Percentiles rank a stretch among this genome's conserved stretches.
These are phyloP conservation scores for Thalassiosira profunda DNA, from an alignment of 108 stramenopile species.

Conservation along the genomic window DNA sequence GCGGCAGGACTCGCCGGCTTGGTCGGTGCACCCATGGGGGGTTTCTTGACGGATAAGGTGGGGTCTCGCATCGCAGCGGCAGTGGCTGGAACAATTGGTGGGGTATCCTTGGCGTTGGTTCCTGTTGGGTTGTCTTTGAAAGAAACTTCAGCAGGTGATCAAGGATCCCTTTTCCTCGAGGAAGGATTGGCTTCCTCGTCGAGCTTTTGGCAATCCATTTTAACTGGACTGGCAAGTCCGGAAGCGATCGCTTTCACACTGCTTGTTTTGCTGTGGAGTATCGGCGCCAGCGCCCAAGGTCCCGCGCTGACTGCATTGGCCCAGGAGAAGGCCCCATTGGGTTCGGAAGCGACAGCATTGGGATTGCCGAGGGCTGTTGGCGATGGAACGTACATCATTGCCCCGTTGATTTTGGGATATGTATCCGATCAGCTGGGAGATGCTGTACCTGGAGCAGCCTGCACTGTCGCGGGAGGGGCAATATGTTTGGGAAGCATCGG, in stretches of 20 bases:
- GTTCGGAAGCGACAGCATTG: slow-evolving; percentile 67
- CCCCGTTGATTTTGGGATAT: slow-evolving; percentile 67
- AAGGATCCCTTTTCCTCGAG: too few species aligned
- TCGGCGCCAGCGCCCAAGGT: slow-evolving; percentile 66
- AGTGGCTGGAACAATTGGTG: slow-evolving; percentile 52
- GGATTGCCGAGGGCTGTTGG: slow-evolving; percentile 73
- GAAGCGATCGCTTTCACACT: slow-evolving; percentile 15
- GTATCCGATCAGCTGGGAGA: slow-evolving; percentile 49
- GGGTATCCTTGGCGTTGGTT: slow-evolving; percentile 44
- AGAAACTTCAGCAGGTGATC: too few species aligned
- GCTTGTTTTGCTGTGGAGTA: slow-evolving; percentile 71
- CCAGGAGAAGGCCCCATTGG: slow-evolving; percentile 63
- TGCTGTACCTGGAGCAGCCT: slow-evolving; percentile 25
- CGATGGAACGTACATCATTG: slow-evolving; percentile 80
- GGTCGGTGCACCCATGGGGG: slow-evolving; percentile 71
- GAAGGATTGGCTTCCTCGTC: not conserved
- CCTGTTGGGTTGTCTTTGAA: slow-evolving; percentile 52
- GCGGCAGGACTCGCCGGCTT: slow-evolving; percentile 73
- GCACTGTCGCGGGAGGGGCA: slow-evolving; percentile 29
- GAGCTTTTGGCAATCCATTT: not conserved
- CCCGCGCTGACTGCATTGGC: slow-evolving; percentile 69
- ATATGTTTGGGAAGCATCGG: slow-evolving; percentile 31
- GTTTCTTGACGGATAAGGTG: slow-evolving; percentile 51
- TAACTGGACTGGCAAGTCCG: slow-evolving; percentile 17
- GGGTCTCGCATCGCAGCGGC: slow-evolving; percentile 52